Percentiles rank a stretch among this genome's conserved stretches.
Conservation (phyloP, 2,329 filamentous ascomycete genomes). For the Colletotrichum tabaci region DNA sequence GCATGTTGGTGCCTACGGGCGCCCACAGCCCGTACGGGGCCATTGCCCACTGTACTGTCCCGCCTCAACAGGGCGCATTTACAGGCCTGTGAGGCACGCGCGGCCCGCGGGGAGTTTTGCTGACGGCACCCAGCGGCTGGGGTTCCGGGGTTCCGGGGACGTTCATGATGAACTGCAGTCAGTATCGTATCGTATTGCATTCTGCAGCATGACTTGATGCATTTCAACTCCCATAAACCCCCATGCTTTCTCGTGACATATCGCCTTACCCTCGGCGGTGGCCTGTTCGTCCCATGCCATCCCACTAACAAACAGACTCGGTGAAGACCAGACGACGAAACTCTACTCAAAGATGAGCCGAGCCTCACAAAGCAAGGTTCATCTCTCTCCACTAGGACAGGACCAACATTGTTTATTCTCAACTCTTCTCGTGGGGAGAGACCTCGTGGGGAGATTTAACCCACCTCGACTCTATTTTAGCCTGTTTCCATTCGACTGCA, state of each 20-base stretch:
- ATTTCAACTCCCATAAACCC: not conserved
- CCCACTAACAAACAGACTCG: not conserved
- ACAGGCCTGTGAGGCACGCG: slow-evolving; percentile 9
- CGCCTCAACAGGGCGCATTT: not conserved
- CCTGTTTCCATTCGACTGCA: not conserved
- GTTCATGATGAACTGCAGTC: slow-evolving; percentile 18
- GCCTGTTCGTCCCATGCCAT: slow-evolving; percentile 23
- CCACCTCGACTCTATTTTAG: too few relatives aligned
- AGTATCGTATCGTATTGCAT: not conserved
- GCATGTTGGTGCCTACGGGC: slow-evolving; percentile 31
- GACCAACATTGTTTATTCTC: not conserved
- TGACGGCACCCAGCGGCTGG: slow-evolving; percentile 6
- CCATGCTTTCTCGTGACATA: slow-evolving; percentile 2
- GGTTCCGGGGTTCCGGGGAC: not conserved
- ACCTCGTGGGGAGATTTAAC: not conserved
- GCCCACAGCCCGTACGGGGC: slow-evolving; percentile 25
- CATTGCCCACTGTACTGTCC: slow-evolving; percentile 10
- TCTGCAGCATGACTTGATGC: too few relatives aligned
- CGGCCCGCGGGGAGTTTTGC: slow-evolving; percentile 30
- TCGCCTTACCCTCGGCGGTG: slow-evolving; percentile 20
- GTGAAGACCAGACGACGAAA: not conserved
- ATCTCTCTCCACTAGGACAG: not conserved
- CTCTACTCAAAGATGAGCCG: not conserved
- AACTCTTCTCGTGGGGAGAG: not conserved
- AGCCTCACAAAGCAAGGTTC: not conserved